These are phyloP conservation scores for Neonectria coccinea DNA, from an alignment of 2,329 filamentous ascomycete genomes.

Conservation along the genomic window DNA sequence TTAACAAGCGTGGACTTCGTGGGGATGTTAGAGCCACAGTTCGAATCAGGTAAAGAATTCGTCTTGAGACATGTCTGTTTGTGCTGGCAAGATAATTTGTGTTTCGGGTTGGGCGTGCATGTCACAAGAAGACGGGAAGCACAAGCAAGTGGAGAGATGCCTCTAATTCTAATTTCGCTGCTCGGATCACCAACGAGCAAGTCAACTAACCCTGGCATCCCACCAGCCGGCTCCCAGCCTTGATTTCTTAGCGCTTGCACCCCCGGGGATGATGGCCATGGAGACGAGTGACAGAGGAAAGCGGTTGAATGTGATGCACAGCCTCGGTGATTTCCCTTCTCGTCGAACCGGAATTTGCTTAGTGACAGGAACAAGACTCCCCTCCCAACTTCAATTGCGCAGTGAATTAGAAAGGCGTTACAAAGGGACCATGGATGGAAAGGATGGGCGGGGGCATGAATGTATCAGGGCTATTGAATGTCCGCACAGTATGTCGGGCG, in stretches of 20 bases:
- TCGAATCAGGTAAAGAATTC: not conserved
- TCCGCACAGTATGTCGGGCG: not conserved
- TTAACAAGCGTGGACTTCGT: not conserved
- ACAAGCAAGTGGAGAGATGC: constrained; percentile 11
- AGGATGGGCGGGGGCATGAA: constrained; percentile 1
- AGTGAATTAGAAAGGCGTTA: not conserved
- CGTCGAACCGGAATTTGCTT: constrained; percentile 11
- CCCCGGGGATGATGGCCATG: constrained; percentile 7
- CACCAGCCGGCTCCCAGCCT: not conserved
- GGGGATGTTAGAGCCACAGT: not conserved
- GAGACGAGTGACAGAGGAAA: constrained; percentile 18
- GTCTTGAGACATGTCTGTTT: not conserved
- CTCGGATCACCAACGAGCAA: constrained; percentile 1
- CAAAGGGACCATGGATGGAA: constrained; percentile 1
- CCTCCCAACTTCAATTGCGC: not conserved
- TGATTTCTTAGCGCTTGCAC: constrained; percentile 7
- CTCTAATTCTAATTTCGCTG: constrained; percentile 6
- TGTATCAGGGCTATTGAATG: not conserved
- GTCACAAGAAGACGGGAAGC: not conserved
- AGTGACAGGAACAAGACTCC: not conserved
- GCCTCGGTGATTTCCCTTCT: constrained; percentile 26
- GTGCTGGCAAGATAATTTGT: not conserved
- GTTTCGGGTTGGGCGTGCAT: not conserved
- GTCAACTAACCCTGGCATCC: not conserved
- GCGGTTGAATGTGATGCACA: constrained; percentile 18